phyloP scores from a whole-genome alignment of 73 alveolate genomes.

The Halteria grandinella region DNA sequence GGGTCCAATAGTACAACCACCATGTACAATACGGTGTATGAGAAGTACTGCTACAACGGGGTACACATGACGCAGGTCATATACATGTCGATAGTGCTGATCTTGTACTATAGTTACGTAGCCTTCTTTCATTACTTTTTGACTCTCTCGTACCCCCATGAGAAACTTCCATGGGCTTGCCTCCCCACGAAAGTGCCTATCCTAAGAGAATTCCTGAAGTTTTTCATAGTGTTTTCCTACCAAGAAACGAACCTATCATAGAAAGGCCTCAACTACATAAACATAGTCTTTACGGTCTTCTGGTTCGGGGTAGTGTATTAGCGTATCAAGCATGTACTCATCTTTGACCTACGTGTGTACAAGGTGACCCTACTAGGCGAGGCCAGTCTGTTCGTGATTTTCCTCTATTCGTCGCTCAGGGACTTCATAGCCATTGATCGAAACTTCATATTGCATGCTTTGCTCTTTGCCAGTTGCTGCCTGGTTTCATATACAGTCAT shows the following conservation, averaged over 20 bases:
- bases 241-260: constrained; percentile 19
- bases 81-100: constrained; percentile 3
- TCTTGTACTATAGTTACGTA: constrained; percentile 14
- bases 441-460: constrained; percentile 24
- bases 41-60: constrained; percentile 7
- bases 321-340: constrained; percentile 15
- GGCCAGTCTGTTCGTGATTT: constrained; percentile 9
- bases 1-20: too few species aligned
- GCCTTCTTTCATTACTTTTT: constrained; percentile 10
- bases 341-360: constrained; percentile 25
- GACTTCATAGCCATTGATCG: constrained; percentile 38
- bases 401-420: constrained; percentile 20
- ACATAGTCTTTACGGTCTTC: constrained; percentile 14
- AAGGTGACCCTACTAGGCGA: constrained; percentile 29
- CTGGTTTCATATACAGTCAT: not conserved
- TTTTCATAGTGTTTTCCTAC: constrained; percentile 22
- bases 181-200: constrained; percentile 46
- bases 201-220: constrained; percentile 21
- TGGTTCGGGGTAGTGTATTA: constrained; percentile 25
- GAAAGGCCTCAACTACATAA: constrained; percentile 17
- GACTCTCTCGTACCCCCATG: constrained; percentile 44
- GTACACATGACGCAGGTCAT: not conserved
- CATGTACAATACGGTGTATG: too few species aligned
- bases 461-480: not conserved
- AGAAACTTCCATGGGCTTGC: constrained; percentile 42